Percentiles rank a stretch among this genome's conserved stretches.
Evolutionary conservation across 768 basidiomycete genomes (phyloP).

Genomic region (Hygrocybe coccinea): DNA sequence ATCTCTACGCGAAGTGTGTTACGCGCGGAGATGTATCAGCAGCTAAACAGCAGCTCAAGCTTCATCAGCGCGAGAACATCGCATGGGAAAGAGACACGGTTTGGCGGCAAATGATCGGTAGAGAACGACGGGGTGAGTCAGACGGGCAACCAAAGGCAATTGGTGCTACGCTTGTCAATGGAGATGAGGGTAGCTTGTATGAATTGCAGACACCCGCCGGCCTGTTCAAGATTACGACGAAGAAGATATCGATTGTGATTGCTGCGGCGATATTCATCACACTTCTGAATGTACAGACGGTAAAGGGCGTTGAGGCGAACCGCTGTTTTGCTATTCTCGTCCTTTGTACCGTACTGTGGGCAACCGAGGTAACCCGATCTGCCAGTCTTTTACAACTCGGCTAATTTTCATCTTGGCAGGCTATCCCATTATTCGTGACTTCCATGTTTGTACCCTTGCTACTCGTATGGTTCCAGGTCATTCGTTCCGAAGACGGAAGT

Average conservation of each 20-base stretch:
- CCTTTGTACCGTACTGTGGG: conserved; percentile 93
- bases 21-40: conserved; percentile 60
- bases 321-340: conserved; percentile 85
- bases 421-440: conserved; percentile 96
- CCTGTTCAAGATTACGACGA: conserved; percentile 57
- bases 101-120: conserved; percentile 92
- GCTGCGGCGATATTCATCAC: conserved; percentile 55
- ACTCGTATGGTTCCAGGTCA: conserved; percentile 77
- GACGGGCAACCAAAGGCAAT: conserved; percentile 24
- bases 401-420: conserved; percentile 42
- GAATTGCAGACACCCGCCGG: conserved; percentile 65
- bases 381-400: not conserved
- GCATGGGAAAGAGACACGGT: conserved; percentile 98
- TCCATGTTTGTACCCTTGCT: conserved; percentile 85
- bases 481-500: conserved; percentile 55
- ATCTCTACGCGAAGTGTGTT: conserved; percentile 82
- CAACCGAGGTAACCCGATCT: conserved; percentile 69
- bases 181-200: conserved; percentile 43
- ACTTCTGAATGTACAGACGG: conserved; percentile 55
- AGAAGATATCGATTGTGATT: conserved; percentile 51
- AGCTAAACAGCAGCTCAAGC: conserved; percentile 77
- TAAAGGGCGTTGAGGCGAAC: conserved; percentile 69
- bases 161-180: conserved; percentile 46
- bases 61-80: conserved; percentile 87
- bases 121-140: conserved; percentile 63